Evolutionary conservation across 139 green algal species (phyloP).

Genomic region (Eudorina sp.): DNA sequence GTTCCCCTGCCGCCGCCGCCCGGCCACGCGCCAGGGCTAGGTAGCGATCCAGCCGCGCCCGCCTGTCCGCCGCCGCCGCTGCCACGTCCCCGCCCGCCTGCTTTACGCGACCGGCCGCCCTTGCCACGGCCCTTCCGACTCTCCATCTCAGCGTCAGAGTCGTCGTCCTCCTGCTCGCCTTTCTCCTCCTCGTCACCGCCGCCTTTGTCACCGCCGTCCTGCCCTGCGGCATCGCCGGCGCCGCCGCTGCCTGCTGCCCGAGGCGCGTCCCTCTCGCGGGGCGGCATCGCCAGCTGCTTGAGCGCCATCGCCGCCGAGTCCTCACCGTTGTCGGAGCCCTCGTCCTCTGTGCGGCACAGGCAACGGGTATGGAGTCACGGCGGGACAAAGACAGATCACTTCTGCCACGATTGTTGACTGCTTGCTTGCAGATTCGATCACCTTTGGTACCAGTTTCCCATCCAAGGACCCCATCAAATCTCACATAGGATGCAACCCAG

Average conservation of each 20-base stretch:
- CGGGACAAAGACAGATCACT: too few species aligned
- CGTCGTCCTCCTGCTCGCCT: too few species aligned
- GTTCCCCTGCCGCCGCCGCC: background rate
- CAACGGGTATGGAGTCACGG: too few species aligned
- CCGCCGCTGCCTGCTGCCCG: background rate
- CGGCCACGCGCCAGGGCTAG: background rate
- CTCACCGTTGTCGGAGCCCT: conserved; percentile 7
- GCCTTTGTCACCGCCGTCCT: background rate
- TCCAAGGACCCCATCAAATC: too few species aligned
- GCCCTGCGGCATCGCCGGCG: too few species aligned
- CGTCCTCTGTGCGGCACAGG: background rate
- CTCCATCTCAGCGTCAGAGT: background rate
- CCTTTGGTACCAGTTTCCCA: too few species aligned
- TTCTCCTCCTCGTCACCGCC: background rate
- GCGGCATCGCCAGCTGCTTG: conserved; percentile 7
- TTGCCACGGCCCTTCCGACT: background rate
- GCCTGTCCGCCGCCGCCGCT: background rate
- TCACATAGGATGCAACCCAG: too few species aligned
- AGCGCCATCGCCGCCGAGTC: conserved; percentile 34
- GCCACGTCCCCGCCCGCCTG: background rate
- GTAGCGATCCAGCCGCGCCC: background rate
- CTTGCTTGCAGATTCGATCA: too few species aligned
- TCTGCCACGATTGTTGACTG: too few species aligned
- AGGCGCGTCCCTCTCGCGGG: background rate
- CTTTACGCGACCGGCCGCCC: background rate